Evolutionary conservation across 116 monocot genomes (phyloP).

Genomic region (Zostera marina): DNA sequence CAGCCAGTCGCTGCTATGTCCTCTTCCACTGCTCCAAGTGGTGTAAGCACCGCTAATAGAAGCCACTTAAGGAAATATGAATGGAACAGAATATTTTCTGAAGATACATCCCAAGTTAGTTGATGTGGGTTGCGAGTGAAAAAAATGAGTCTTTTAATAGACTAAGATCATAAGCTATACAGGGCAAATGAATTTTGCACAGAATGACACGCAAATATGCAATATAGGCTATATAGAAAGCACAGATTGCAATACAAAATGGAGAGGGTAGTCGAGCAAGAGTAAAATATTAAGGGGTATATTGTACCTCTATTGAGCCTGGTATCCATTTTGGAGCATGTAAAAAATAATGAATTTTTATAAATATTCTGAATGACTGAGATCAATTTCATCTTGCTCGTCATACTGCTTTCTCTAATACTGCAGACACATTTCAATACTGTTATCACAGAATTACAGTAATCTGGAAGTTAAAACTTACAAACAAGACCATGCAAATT

Average conservation of each 20-base stretch:
- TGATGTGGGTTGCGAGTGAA: no score
- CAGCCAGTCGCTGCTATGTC: no score
- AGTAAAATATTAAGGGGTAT: conserved; percentile 3
- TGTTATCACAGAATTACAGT: neutral
- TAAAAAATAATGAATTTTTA: neutral
- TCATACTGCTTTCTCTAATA: neutral
- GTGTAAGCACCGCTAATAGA: no score
- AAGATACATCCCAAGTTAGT: no score
- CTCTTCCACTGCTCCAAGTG: no score
- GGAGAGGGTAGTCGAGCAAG: neutral
- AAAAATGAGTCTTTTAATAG: no score
- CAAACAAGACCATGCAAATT: neutral
- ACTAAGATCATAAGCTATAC: no score
- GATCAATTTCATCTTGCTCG: neutral
- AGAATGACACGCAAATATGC: no score
- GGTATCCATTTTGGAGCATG: conserved; percentile 3
- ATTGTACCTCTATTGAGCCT: conserved; percentile 9
- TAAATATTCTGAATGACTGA: conserved; percentile 1
- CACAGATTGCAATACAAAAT: neutral
- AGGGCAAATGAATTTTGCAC: no score
- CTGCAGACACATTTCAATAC: conserved; percentile 1
- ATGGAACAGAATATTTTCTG: no score
- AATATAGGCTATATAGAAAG: neutral
- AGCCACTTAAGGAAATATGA: no score
- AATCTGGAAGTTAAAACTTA: neutral